Evolutionary conservation across 2,329 filamentous ascomycete species (phyloP), one percentile per base, ranked within the genome.

Genomic region (Fusarium penzigii): DNA sequence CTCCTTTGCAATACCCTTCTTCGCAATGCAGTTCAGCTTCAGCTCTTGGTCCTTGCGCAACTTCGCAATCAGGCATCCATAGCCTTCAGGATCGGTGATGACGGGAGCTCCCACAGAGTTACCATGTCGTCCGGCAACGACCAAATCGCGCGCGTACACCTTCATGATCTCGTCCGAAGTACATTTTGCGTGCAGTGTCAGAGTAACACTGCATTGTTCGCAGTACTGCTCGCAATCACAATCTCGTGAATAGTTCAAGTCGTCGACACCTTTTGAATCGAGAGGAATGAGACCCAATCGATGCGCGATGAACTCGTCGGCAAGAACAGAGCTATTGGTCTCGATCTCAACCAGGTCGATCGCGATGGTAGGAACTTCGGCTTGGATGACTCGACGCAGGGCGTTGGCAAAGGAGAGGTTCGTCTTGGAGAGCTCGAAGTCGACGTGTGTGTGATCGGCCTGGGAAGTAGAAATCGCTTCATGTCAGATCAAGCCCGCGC

Each of bases 1-100:
- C 72, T 99, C 94, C 79, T 99, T 99, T 38, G 93, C 92, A 59
- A 97, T 97, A 1, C 94, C 94, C 80, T 97, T 97, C 80, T 96
- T 97, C 46, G 93, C 94, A 60, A 97, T 89, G 69, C 93, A 97
- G 56, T 84, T 89, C 68, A 99, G 84, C 70, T 91, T 88, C 55
- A 99, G 77, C 72, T 96, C 92, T 75, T 99, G 94, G 3, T 89
- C 91, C 67, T 87, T 88, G 52, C 93, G 83, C 68, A 99, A 77
- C 79, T 97, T 97, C 66, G 89, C 90, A 60, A 99, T 93, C 62
- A 97, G 80, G 42, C 88, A 84, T 1, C 94, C 94, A 51, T 89
- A 84, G 11, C 87, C 86, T 46, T 93, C 89, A 1, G 88, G 83
- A 69, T 99, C 93, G 42, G 82, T 87, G 65, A 96, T 90, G 52